A percentile compares a stretch with the other conserved stretches of the same genome.
Conservation (phyloP, 23 red algal genomes). For the Chondrus crispus region DNA sequence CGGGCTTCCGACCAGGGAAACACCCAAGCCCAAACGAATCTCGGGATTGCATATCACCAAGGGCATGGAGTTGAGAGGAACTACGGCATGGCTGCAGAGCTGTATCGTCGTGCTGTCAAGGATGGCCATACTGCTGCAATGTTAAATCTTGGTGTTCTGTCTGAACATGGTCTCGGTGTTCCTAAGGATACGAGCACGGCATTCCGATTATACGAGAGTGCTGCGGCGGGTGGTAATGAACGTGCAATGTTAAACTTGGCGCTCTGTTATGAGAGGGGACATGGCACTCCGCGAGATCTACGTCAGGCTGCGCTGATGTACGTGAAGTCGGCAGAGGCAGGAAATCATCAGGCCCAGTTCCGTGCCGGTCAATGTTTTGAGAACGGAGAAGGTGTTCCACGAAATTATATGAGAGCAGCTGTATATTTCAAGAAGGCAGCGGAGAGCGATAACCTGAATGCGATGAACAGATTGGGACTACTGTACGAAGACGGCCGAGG, state of each 20-base stretch:
- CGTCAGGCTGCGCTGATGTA: background rate
- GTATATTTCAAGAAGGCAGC: conserved; percentile 23
- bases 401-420: background rate
- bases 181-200: background rate
- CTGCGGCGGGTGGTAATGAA: background rate
- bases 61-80: background rate
- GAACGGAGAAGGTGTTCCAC: conserved; percentile 20
- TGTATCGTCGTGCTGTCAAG: background rate
- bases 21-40: conserved; percentile 24
- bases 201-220: background rate
- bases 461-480: conserved; percentile 18
- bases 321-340: background rate
- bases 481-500: conserved; percentile 29
- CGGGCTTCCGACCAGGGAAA: conserved; percentile 28
- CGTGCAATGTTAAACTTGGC: background rate
- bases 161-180: background rate
- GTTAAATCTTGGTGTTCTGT: background rate
- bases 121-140: conserved; percentile 11
- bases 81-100: conserved; percentile 6
- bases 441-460: background rate
- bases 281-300: background rate
- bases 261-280: background rate
- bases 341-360: conserved; percentile 1
- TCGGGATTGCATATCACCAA: conserved; percentile 26
- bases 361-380: conserved; percentile 27